A percentile compares a stretch with the other conserved stretches of the same genome.
Conservation (phyloP, 352 stramenopile genomes). For the Globisporangium viniferum region DNA sequence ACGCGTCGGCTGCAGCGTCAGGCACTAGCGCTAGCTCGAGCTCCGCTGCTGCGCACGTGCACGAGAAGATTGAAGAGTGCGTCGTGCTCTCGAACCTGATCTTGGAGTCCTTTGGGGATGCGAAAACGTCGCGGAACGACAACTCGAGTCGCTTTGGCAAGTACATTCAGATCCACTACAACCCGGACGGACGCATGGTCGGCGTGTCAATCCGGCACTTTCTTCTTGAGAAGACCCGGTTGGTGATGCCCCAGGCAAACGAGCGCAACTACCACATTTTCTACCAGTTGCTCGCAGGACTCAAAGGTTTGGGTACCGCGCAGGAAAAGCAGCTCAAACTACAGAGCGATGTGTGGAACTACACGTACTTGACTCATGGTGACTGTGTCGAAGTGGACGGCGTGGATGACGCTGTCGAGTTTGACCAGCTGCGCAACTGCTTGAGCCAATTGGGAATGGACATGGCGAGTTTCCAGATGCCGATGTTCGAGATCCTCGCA, state of each 20-base stretch:
- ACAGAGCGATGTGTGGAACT: constrained; percentile 56
- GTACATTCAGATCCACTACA: constrained; percentile 89
- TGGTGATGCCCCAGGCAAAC: constrained; percentile 62
- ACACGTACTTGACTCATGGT: constrained; percentile 66
- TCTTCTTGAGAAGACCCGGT: constrained; percentile 73
- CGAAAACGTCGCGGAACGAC: constrained; percentile 84
- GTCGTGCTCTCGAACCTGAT: constrained; percentile 82
- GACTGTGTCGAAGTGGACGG: constrained; percentile 76
- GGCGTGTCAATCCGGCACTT: constrained; percentile 79
- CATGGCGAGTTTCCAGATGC: constrained; percentile 49
- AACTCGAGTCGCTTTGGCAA: constrained; percentile 91
- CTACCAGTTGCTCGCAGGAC: constrained; percentile 64
- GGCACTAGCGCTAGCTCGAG: constrained; percentile 11
- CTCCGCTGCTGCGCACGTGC: constrained; percentile 27
- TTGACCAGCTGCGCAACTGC: constrained; percentile 60
- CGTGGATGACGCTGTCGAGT: constrained; percentile 69
- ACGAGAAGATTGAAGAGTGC: constrained; percentile 81
- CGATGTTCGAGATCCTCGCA: constrained; percentile 71
- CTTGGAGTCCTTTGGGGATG: constrained; percentile 84
- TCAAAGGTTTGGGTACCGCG: constrained; percentile 27
- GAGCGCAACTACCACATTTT: constrained; percentile 87
- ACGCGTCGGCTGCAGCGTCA: constrained; percentile 20
- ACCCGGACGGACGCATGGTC: constrained; percentile 62
- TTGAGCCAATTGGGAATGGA: constrained; percentile 72
- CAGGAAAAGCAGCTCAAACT: constrained; percentile 29